phyloP scores from a whole-genome alignment of 345 rosid species.

The Combretum micranthum region DNA sequence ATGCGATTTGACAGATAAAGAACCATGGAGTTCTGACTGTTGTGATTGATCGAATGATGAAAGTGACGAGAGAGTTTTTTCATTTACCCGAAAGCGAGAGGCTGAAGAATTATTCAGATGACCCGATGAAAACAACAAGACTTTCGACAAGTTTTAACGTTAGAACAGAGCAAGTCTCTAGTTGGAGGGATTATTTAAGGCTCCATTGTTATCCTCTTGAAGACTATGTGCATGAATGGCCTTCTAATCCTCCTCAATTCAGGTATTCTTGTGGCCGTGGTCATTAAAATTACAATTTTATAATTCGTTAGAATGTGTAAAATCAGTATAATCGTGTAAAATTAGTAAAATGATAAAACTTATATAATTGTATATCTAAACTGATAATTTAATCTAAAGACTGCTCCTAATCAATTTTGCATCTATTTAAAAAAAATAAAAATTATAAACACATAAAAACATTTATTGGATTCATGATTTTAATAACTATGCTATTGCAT shows the following conservation, averaged over 20 bases:
- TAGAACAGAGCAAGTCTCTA: conserved; percentile 52
- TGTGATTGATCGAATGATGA: conserved; percentile 24
- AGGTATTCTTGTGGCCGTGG: conserved; percentile 31
- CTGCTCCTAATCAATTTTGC: too few species aligned
- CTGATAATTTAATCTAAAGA: too few species aligned
- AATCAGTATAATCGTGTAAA: too few species aligned
- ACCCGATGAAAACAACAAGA: conserved; percentile 45
- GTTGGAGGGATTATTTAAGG: conserved; percentile 82
- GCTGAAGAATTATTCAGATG: conserved; percentile 57
- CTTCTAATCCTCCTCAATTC: conserved; percentile 59
- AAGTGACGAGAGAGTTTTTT: conserved; percentile 48
- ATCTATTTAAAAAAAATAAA: too few species aligned
- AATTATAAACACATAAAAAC: too few species aligned
- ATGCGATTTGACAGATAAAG: conserved; percentile 36
- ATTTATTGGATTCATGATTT: too few species aligned
- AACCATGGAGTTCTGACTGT: conserved; percentile 55
- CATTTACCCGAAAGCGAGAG: conserved; percentile 57
- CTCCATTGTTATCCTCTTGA: conserved; percentile 71
- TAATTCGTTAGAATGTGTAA: too few species aligned
- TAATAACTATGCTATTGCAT: too few species aligned
- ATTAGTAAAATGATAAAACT: too few species aligned
- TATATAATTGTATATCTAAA: too few species aligned
- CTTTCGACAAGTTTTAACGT: conserved; percentile 75
- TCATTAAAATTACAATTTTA: too few species aligned
- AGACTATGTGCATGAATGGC: conserved; percentile 63